Percentiles rank a stretch among this genome's conserved stretches.
These are phyloP conservation scores for Beauveria sp. DNA, from an alignment of 2,329 filamentous ascomycete genomes.

Conservation along the genomic window DNA sequence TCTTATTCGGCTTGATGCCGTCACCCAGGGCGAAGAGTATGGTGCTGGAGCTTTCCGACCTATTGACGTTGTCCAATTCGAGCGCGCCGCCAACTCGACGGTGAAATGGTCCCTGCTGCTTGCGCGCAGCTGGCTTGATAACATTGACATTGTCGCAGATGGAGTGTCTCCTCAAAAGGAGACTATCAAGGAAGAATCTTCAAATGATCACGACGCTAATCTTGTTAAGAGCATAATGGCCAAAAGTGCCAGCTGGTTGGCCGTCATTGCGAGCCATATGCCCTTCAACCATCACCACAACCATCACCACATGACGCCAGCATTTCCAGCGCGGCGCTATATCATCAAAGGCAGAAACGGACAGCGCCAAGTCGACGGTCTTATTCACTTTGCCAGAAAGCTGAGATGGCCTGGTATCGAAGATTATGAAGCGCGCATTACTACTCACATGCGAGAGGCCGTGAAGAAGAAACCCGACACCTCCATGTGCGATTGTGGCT, in stretches of 20 bases:
- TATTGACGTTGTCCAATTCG: conserved; percentile 53
- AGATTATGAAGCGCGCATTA: conserved; percentile 39
- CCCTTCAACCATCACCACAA: conserved; percentile 34
- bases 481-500: conserved; percentile 9
- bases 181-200: background rate
- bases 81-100: conserved; percentile 52
- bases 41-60: conserved; percentile 43
- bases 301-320: conserved; percentile 25
- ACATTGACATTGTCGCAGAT: conserved; percentile 49
- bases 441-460: conserved; percentile 37
- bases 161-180: conserved; percentile 17
- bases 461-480: conserved; percentile 26
- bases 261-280: conserved; percentile 48
- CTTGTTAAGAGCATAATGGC: conserved; percentile 15
- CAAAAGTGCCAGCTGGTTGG: conserved; percentile 43
- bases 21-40: conserved; percentile 52
- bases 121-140: conserved; percentile 60
- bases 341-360: conserved; percentile 48
- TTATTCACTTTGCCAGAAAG: conserved; percentile 56
- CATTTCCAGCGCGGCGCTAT: conserved; percentile 30
- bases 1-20: conserved; percentile 55
- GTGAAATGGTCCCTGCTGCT: conserved; percentile 61
- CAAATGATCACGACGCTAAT: background rate
- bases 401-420: conserved; percentile 57
- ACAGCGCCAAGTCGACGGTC: conserved; percentile 51